Evolutionary conservation across 2,329 filamentous ascomycete genomes (phyloP), one percentile per base, ranked within the genome.

Genomic region (Fusarium buharicum): DNA sequence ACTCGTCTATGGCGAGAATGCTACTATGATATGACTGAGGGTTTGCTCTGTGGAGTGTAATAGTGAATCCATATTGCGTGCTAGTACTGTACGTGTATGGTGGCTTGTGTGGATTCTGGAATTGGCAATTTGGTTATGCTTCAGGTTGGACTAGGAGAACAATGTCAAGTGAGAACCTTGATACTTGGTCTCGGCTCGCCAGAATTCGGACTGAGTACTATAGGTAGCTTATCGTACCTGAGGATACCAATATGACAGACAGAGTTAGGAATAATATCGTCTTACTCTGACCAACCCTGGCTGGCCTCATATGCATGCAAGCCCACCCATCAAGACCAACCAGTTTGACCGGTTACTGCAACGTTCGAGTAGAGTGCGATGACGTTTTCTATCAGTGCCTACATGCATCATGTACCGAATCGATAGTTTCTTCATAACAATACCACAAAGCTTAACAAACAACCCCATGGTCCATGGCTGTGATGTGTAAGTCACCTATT

Each of bases 401-500:
- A 46, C 46, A 49, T 59, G 62, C 62, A 65, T 44, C 40, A 40
- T 58, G 47, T 43, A 36, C 27, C 53, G 40, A 47, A 50, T 66
- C 61, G 30, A 62, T 54, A 63, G 57, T 49, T 37, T 33, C 14
- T 30, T 18, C 22, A 28, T 17, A 11, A 10, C 36, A 28, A 57
- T 47, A 49, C 49, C 56, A 30, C 40, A 41, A 55, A 50, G 24
- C 39, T 47, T 45, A 44, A 34, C 33, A 10, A n/a, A 20, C 34
- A 37, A 27, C n/a, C 49, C 43, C 43, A 59, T 43, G 41, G 6
- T 37, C 45, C 27, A 61, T 45, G 31, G 28, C 8, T 18, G 34
- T 60, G 47, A 68, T 69, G 68, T 68, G 62, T 59, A 53, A 53
- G 36, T 39, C 38, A 61, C 48, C 40, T 33, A 70, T 70, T 70